Percentiles rank a stretch among this genome's conserved stretches.
phyloP scores from a whole-genome alignment of 768 basidiomycete species.

The Boletus tylopilopsis region DNA sequence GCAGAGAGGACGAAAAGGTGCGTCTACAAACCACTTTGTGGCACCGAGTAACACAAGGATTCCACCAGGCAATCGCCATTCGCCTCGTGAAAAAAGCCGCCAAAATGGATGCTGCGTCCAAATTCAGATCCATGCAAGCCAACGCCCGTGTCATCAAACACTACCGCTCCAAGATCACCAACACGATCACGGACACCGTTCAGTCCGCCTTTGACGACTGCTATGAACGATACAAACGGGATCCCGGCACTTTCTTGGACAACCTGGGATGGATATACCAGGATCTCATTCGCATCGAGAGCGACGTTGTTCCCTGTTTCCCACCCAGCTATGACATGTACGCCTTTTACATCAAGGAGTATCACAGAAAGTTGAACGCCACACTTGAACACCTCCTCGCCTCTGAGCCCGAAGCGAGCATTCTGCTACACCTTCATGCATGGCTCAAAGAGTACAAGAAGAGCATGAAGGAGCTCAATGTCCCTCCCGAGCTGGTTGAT shows the following conservation, averaged over 20 bases:
- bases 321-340: conserved; percentile 91
- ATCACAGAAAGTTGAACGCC: conserved; percentile 80
- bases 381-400: conserved; percentile 67
- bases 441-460: conserved; percentile 97
- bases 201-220: conserved; percentile 65
- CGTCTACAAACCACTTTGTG: neutral
- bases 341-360: conserved; percentile 76
- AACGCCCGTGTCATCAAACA: conserved; percentile 92
- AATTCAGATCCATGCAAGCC: conserved; percentile 91
- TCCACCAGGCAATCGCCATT: conserved; percentile 79
- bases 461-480: conserved; percentile 90
- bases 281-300: conserved; percentile 90
- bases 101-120: conserved; percentile 87
- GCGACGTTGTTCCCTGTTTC: conserved; percentile 86
- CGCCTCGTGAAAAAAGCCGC: conserved; percentile 92
- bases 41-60: neutral
- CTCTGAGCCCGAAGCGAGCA: conserved; percentile 82
- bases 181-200: conserved; percentile 76
- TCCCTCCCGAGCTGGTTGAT: conserved; percentile 76
- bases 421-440: conserved; percentile 78
- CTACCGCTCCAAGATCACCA: conserved; percentile 86
- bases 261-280: conserved; percentile 89
- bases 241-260: conserved; percentile 73
- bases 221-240: conserved; percentile 55
- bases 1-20: conserved; percentile 92